Evolutionary conservation across 106 monocot genomes (phyloP), one percentile per base, ranked within the genome.

Genomic region (Dioscorea dumetorum): DNA sequence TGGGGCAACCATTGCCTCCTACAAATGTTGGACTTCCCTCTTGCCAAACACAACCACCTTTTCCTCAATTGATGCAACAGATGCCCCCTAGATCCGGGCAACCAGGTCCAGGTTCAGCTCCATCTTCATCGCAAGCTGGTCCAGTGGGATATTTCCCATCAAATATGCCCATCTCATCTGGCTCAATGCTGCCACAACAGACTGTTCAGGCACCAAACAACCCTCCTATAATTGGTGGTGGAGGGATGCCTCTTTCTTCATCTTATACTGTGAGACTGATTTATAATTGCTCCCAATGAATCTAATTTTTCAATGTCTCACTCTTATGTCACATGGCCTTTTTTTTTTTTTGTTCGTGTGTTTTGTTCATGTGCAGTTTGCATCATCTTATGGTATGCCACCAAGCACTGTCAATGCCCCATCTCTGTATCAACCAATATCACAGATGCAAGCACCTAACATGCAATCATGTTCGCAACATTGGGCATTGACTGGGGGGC

Each of bases 241-340:
- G 0, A 4, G 49, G 48, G 49, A 65, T 67, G 24, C 52, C 53
- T 24, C 22, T 67, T 67, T 67, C 67, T 53, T 24, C 67, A 51
- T 67, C 67, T 53, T 67, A 53, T 66, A 66, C 66, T 8, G 66
- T 66, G 49, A 66, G 50, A 9, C 24, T 66, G 22, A 19, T 10
- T 66, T 32, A 8, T 5, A 8, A 4, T 63, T 63, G 59, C 22
- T 2, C 19, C 8, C 4, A 14, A 15, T 34, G 16, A 4, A 16
- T 19, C 35, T 63, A 33, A 4, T 8, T 63, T 32, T 17, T 4
- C 15, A 16, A 11, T 34, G 7, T 17, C 32, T 17, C 22, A 15
- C 22, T 63, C 15, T 28, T 28, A 3, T 18, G 20, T 49, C 19
- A 49, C 41, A 41, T 41, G 41, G 3, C 6, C 49, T 20, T 65